Base-by-base conservation (phyloP, 1,284 basidiomycete species). In the Apiotrichum gamsii region DNA sequence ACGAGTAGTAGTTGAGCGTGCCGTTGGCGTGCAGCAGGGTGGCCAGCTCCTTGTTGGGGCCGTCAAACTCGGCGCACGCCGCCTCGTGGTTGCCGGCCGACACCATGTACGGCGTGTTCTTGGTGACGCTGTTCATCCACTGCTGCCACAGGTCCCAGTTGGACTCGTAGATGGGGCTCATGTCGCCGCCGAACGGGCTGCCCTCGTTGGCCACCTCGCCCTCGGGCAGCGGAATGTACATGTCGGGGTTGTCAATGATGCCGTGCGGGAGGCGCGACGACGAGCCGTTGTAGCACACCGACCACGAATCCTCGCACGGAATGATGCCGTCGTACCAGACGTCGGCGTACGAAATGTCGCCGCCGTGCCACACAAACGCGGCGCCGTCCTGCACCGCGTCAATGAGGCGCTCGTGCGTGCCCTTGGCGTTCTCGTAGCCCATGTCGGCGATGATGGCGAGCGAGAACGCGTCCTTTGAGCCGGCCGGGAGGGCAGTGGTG, bases 281-380 rank as follows among this genome's bases (percentile, higher is more conserved):
- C 18, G 54, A 46, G 30, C 62, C 61, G 54, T 65, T 62, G 56
- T 61, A 61, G 54, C 60, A 65, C 13, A 58, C 40, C 16, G 52
- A 43, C 53, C 36, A 52, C 44, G 23, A 10, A 9, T 40, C 18
- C 8, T 39, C 29, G 18, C 59, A 63, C 2, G 50, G 56, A 4
- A 54, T 42, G 48, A 60, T 43, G 10, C 54, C 59, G 24, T 39
- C 49, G 39, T 55, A 59, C 67, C 67, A 69, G 51, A 69, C 61
- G 42, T 67, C 66, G 33, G 69, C 67, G 46, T 71, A 72, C 8
- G 63, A 64, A 49, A 70, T 62, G 49, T 72, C 70, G 15, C 69
- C 70, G 4, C 67, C 59, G 47, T 60, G 62, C 54, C 57, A 61
- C 16, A 54, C 59, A 32, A 67, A 65, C 9, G 49, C 45, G 10